Base-by-base conservation (phyloP, 495 filamentous ascomycete genomes). In the Bryoglossum gracile region DNA sequence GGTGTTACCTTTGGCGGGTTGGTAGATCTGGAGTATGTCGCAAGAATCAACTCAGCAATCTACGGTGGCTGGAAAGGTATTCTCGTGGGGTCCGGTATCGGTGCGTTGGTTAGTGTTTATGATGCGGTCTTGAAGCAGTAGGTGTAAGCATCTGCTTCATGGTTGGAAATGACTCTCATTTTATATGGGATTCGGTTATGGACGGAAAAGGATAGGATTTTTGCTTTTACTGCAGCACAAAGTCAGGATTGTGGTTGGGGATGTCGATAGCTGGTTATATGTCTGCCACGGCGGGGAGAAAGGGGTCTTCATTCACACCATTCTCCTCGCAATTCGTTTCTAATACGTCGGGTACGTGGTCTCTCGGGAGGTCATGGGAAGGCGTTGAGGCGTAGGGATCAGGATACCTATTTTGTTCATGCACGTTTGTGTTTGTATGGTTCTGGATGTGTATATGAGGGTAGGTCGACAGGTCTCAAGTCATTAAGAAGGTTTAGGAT, bases 41-140 rank as follows among this genome's bases (percentile, higher is more conserved):
- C 65, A 4, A 73, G 74, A 41, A 80, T 92, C 53, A 77, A 82
- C 53, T 64, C 60, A 1, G 73, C 84, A 4, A 68, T 94, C 42
- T 85, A 83, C 37, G 87, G 86, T 22, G 81, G 83, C 18, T 85
- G 76, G 65, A 61, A 71, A 47, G 85, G 86, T 37, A 68, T 91
- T 43, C 46, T 92, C 24, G 80, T 83, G 23, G 87, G 87, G 0
- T 70, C 83, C 22, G 78, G 74, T 16, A 81, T 94, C 48, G 82
- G 84, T 13, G 72, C 74, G 14, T 50, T 95, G 23, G 70, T 78
- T 26, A 81, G 82, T 36, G 56, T 95, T 43, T 95, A 94, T 62
- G 89, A 94, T 59, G 89, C 87, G 9, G 80, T 89, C 51, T 64
- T 92, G 65, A 82, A 76, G 70, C 88, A 84, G 68, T 89, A 69